Percentiles rank a stretch among this genome's conserved stretches.
These are phyloP conservation scores for Nigrograna mackinnonii DNA, from an alignment of 2,329 filamentous ascomycete genomes.

Conservation along the genomic window DNA sequence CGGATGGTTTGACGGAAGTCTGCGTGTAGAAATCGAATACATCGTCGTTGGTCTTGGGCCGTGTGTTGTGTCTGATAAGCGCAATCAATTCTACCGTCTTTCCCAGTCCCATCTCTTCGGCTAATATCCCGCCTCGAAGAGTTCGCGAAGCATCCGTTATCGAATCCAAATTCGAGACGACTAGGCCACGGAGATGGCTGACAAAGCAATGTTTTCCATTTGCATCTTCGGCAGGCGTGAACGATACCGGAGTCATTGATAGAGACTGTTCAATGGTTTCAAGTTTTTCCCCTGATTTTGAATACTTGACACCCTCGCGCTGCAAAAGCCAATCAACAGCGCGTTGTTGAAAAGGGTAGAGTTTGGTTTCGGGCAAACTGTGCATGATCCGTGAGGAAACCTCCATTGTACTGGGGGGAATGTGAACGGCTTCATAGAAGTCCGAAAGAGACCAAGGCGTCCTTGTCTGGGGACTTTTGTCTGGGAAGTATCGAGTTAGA, in stretches of 20 bases:
- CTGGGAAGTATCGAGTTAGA: slow-evolving; percentile 26
- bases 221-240: slow-evolving; percentile 49
- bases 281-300: slow-evolving; percentile 15
- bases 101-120: slow-evolving; percentile 83
- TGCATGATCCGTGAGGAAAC: slow-evolving; percentile 34
- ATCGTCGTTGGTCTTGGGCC: slow-evolving; percentile 23
- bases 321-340: slow-evolving; percentile 71
- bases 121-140: slow-evolving; percentile 65
- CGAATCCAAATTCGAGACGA: slow-evolving; percentile 53
- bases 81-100: slow-evolving; percentile 79
- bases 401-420: slow-evolving; percentile 53
- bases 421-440: slow-evolving; percentile 72
- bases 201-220: slow-evolving; percentile 55
- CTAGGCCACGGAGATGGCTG: slow-evolving; percentile 66
- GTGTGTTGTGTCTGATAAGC: slow-evolving; percentile 67
- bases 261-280: slow-evolving; percentile 9
- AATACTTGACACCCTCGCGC: slow-evolving; percentile 64
- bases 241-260: slow-evolving; percentile 46
- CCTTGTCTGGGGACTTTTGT: slow-evolving; percentile 7
- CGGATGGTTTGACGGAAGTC: slow-evolving; percentile 53
- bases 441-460: slow-evolving; percentile 53
- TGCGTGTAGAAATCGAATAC: slow-evolving; percentile 46
- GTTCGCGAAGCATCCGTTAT: slow-evolving; percentile 48
- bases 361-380: slow-evolving; percentile 39
- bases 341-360: slow-evolving; percentile 75